These are phyloP conservation scores for Monosporozyma yasuniensis DNA, from an alignment of 805 yeast species.

Conservation along the genomic window DNA sequence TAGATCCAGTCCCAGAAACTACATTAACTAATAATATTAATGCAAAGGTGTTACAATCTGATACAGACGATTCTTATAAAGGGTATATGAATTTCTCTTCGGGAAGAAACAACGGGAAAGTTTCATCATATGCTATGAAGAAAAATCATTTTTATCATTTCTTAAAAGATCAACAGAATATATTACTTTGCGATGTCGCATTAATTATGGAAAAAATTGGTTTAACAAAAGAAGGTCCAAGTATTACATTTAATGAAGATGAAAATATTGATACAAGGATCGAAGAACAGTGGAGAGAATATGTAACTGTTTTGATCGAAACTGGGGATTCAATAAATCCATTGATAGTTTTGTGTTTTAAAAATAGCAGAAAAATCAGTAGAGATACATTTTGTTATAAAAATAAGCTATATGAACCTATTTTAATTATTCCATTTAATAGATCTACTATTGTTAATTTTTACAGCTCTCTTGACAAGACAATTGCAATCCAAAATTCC, in stretches of 20 bases:
- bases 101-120: background rate
- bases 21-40: background rate
- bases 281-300: constrained; percentile 72
- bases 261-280: constrained; percentile 48
- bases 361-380: constrained; percentile 32
- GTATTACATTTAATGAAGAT: constrained; percentile 35
- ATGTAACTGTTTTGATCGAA: constrained; percentile 59
- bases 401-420: constrained; percentile 8
- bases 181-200: constrained; percentile 59
- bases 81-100: background rate
- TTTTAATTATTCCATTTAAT: constrained; percentile 27
- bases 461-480: constrained; percentile 61
- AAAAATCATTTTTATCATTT: constrained; percentile 2
- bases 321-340: constrained; percentile 47
- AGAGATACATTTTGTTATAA: constrained; percentile 3
- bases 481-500: constrained; percentile 35
- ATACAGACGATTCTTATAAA: background rate
- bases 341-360: constrained; percentile 54
- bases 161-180: constrained; percentile 40
- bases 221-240: constrained; percentile 14
- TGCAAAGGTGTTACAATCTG: background rate
- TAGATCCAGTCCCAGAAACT: background rate
- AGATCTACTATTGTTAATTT: constrained; percentile 37
- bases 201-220: constrained; percentile 50
- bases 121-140: background rate